Conservation (phyloP, 257 asterid genomes). For the Fraxinus quadrangulata region DNA sequence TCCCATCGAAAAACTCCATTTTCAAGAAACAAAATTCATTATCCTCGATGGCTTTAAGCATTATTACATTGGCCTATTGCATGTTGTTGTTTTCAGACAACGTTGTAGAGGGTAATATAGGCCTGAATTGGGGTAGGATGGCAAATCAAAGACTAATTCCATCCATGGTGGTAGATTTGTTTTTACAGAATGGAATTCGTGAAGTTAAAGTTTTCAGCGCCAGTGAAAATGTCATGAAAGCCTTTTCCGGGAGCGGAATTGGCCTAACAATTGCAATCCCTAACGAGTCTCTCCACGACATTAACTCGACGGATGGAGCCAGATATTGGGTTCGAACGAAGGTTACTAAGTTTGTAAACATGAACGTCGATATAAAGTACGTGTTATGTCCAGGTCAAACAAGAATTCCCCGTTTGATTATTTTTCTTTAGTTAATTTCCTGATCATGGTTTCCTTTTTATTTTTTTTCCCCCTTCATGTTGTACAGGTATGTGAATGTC, state of each 20-base stretch:
- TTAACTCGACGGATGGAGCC: not conserved
- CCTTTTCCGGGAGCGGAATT: constrained; percentile 27
- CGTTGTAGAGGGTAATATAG: constrained; percentile 24
- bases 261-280: constrained; percentile 3
- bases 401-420: no score
- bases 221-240: constrained; percentile 24
- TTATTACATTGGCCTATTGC: not conserved
- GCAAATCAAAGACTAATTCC: constrained; percentile 37
- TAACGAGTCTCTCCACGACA: not conserved
- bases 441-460: not conserved
- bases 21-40: not conserved
- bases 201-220: constrained; percentile 25
- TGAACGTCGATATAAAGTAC: constrained; percentile 17
- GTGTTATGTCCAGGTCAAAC: no score
- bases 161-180: constrained; percentile 45
- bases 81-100: not conserved
- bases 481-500: constrained; percentile 6
- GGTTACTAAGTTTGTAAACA: not conserved
- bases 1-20: not conserved
- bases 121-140: constrained; percentile 38
- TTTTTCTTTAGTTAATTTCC: not conserved
- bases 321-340: constrained; percentile 4
- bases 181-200: constrained; percentile 29
- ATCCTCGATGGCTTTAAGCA: not conserved
- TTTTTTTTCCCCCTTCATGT: not conserved